phyloP scores from a whole-genome alignment of 495 filamentous ascomycete species.

The Penicillium odoratum region DNA sequence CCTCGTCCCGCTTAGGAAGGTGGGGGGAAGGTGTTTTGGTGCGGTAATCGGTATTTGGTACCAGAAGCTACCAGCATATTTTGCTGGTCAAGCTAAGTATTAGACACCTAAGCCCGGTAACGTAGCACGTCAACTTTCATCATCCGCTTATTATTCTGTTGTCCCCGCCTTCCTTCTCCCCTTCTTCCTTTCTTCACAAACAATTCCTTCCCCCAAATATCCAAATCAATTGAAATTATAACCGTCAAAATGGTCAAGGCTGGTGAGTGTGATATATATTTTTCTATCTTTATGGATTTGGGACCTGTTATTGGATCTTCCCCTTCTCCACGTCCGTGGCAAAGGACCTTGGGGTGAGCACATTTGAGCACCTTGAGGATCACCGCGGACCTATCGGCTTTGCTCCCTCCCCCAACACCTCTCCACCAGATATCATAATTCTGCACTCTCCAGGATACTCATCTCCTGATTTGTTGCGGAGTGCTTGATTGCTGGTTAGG shows the following conservation, averaged over 20 bases:
- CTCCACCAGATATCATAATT: background rate
- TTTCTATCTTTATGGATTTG: constrained; percentile 3
- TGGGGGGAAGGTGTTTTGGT: constrained; percentile 24
- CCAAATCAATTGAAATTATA: constrained; percentile 21
- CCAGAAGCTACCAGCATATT: background rate
- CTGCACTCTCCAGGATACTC: background rate
- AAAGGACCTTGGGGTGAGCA: constrained; percentile 50
- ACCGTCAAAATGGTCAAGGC: constrained; percentile 90
- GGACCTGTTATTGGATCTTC: constrained; percentile 9
- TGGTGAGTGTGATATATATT: constrained; percentile 59
- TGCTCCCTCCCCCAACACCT: constrained; percentile 13
- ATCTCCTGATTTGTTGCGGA: background rate
- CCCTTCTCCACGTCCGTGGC: constrained; percentile 37
- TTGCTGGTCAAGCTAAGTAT: constrained; percentile 7
- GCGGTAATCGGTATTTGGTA: constrained; percentile 15
- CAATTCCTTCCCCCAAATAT: constrained; percentile 10
- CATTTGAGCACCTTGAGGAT: constrained; percentile 55
- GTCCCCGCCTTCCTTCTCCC: constrained; percentile 11
- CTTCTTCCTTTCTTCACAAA: constrained; percentile 17
- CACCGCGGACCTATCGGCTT: constrained; percentile 36
- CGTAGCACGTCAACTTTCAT: constrained; percentile 30
- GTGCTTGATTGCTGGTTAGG: constrained; percentile 7
- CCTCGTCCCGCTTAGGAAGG: constrained; percentile 36
- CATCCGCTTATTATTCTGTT: constrained; percentile 33
- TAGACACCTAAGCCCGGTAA: constrained; percentile 3